phyloP scores from a whole-genome alignment of 164 flowering plant species.

The Dillenia turbinata region DNA sequence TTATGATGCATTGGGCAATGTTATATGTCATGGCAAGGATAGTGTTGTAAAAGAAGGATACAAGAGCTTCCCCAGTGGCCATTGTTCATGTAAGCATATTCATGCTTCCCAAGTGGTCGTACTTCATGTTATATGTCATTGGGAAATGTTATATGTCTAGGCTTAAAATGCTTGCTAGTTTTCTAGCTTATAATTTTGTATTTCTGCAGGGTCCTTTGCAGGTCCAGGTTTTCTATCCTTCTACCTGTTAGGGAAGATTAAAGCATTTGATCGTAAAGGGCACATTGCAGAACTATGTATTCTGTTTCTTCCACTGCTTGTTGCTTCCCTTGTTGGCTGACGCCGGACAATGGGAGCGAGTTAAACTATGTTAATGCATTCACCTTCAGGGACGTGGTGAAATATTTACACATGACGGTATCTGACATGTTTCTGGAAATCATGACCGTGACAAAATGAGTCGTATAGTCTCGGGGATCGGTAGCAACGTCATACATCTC shows the following conservation, averaged over 20 bases:
- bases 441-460: no score
- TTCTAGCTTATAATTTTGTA: background rate
- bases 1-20: conserved; percentile 56
- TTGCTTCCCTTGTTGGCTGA: conserved; percentile 40
- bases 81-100: conserved; percentile 62
- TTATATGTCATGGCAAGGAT: conserved; percentile 60
- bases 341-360: no score
- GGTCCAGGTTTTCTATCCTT: conserved; percentile 79
- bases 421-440: no score
- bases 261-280: conserved; percentile 69
- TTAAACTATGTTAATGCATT: no score
- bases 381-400: no score
- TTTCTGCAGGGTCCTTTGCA: conserved; percentile 76
- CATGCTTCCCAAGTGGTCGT: no score
- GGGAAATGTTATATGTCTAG: background rate
- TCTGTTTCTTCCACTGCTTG: conserved; percentile 63
- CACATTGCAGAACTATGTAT: conserved; percentile 80
- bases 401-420: no score
- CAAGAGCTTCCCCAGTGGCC: conserved; percentile 91
- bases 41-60: conserved; percentile 75
- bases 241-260: conserved; percentile 73
- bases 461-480: no score
- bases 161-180: background rate
- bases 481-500: no score
- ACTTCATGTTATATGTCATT: background rate